These are phyloP conservation scores for Areca catechu DNA, from an alignment of 176 grass and related monocot genomes.

Conservation along the genomic window DNA sequence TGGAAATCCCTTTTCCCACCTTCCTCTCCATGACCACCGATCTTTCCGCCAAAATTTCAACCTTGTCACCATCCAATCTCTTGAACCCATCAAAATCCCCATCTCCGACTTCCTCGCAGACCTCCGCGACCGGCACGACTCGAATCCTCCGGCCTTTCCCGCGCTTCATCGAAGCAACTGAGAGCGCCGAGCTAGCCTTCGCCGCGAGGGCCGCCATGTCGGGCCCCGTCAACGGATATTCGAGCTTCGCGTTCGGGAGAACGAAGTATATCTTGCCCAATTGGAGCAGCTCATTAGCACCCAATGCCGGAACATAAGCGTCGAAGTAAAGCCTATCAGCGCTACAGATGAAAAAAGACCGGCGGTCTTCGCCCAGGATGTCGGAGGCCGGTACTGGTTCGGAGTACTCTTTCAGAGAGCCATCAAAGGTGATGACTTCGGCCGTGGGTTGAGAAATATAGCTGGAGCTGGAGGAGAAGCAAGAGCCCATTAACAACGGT, in stretches of 20 bases:
- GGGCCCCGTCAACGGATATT: constrained; percentile 15
- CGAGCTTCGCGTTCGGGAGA: constrained; percentile 24
- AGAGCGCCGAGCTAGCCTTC: constrained; percentile 38
- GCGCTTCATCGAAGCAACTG: not conserved
- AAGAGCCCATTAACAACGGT: not conserved
- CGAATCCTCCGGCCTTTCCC: constrained; percentile 13
- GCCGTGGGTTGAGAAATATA: constrained; percentile 4
- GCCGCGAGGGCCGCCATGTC: constrained; percentile 51
- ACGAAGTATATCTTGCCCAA: constrained; percentile 47
- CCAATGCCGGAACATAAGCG: constrained; percentile 13
- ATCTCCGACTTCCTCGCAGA: too few relatives aligned
- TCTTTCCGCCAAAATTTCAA: constrained; percentile 1
- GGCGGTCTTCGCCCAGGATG: not conserved
- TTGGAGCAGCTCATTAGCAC: constrained; percentile 21
- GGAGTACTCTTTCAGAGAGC: constrained; percentile 43
- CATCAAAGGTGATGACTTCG: constrained; percentile 34
- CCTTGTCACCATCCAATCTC: constrained; percentile 24
- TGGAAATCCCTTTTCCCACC: not conserved
- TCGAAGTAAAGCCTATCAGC: constrained; percentile 61
- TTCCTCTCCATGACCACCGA: constrained; percentile 2
- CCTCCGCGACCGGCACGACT: constrained; percentile 19
- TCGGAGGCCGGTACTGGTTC: constrained; percentile 13
- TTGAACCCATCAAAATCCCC: too few relatives aligned
- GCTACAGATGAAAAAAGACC: constrained; percentile 39
- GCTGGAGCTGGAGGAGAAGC: not conserved